Evolutionary conservation across 371 early-diverging fungal species (phyloP).

Genomic region (Nematocida sp.): DNA sequence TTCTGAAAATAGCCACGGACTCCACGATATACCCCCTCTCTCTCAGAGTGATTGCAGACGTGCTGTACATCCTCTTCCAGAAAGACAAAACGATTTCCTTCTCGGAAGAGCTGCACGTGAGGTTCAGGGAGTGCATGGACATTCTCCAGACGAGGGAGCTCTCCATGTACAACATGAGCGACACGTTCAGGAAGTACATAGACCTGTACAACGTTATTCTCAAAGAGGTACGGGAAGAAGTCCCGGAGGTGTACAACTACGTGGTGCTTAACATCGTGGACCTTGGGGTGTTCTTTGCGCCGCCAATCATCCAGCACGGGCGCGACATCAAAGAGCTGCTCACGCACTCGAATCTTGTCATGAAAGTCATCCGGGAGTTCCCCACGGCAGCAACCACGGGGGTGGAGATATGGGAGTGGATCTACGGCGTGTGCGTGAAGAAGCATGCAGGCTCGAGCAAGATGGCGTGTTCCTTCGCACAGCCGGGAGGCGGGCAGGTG

Average conservation of each 20-base stretch:
- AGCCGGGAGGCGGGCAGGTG: not conserved
- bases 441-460: not conserved
- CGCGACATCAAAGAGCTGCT: conserved; percentile 47
- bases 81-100: conserved; percentile 22
- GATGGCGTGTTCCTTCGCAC: not conserved
- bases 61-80: conserved; percentile 18
- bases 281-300: conserved; percentile 44
- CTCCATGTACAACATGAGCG: conserved; percentile 36
- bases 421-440: conserved; percentile 31
- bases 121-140: conserved; percentile 48
- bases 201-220: conserved; percentile 32
- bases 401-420: conserved; percentile 50
- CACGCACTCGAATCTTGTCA: conserved; percentile 38
- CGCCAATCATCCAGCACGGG: conserved; percentile 42
- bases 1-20: conserved; percentile 40
- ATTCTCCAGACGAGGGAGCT: conserved; percentile 22
- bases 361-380: conserved; percentile 32
- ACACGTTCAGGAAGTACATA: conserved; percentile 27
- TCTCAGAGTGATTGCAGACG: conserved; percentile 37
- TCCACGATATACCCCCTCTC: conserved; percentile 36
- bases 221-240: conserved; percentile 12
- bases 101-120: conserved; percentile 41
- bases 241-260: conserved; percentile 46
- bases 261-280: conserved; percentile 49
- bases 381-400: conserved; percentile 24